A percentile compares a stretch with the other conserved stretches of the same genome.
Evolutionary conservation across 1,284 basidiomycete genomes (phyloP).

Genomic region (Thelephora terrestris): DNA sequence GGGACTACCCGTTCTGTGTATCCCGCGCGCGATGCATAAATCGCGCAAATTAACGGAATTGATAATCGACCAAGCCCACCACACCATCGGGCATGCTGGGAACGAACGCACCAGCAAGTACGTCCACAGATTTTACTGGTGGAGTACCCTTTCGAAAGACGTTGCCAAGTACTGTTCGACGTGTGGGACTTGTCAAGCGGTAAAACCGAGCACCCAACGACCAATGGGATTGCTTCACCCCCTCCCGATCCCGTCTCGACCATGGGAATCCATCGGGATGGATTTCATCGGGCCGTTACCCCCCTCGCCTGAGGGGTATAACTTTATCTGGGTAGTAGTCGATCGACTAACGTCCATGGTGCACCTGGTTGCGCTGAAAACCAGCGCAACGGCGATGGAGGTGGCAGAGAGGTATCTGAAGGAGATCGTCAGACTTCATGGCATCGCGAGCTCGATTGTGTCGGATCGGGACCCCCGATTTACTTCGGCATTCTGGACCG

Average conservation of each 20-base stretch:
- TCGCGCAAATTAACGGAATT: conserved; percentile 10
- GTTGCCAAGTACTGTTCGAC: conserved; percentile 14
- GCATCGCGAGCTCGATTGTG: conserved; percentile 16
- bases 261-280: conserved; percentile 18
- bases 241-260: conserved; percentile 15
- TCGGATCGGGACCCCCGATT: conserved; percentile 20
- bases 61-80: conserved; percentile 18
- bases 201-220: conserved; percentile 10
- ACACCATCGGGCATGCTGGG: conserved; percentile 18
- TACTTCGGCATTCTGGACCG: conserved; percentile 18
- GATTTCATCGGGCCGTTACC: conserved; percentile 21
- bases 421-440: conserved; percentile 18
- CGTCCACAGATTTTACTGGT: conserved; percentile 24
- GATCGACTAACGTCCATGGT: conserved; percentile 14
- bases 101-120: conserved; percentile 17
- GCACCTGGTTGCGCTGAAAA: conserved; percentile 14
- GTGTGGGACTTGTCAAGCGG: conserved; percentile 16
- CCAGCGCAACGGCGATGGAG: conserved; percentile 9
- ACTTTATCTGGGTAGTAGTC: conserved; percentile 17
- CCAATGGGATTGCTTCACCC: conserved; percentile 16
- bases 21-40: conserved; percentile 9
- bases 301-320: conserved; percentile 3
- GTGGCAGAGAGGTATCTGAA: conserved; percentile 13
- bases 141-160: conserved; percentile 19
- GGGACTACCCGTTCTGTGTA: conserved; percentile 13